Evolutionary conservation across 2,329 filamentous ascomycete genomes (phyloP), one percentile per base, ranked within the genome.

Genomic region (Shiraia sp.): DNA sequence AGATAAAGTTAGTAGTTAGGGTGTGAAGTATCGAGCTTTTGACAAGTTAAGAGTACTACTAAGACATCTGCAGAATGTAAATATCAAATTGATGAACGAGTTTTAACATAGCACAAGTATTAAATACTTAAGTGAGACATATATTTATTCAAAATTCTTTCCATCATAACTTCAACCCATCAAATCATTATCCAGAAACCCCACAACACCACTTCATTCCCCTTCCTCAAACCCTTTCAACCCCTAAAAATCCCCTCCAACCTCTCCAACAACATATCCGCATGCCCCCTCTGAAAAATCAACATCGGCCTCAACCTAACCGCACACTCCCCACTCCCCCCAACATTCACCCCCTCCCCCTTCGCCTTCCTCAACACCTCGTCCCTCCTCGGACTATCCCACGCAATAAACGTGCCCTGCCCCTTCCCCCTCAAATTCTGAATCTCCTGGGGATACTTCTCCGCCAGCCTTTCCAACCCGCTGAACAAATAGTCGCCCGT

Each of bases 351-450:
- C 49, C 90, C 90, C 23, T 88, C 76, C 6, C 72, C 75, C 83
- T 95, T 96, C 50, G 87, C 88, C 74, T 81, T 85, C 69, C 74
- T 80, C 51, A 96, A 71, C 72, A 96, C 87, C 65, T 86, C 81
- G 65, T 96, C 90, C 45, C 90, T 79, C 59, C 82, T 77, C 40
- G 88, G 88, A 64, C 81, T 87, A 70, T 96, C 91, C 77, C 90
- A 96, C 36, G 91, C 90, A 65, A 96, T 89, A 70, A 95, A 96
- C 8, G 91, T 96, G 55, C 90, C 90, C 74, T 88, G 86, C 35
- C 86, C 87, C 76, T 95, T 88, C 39, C 90, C 91, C 60, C 90
- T 82, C 47, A 96, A 79, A 75, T 95, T 93, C 65, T 82, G 73
- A 70, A 96, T 86, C 69, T 92, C 80, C 25, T 78, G 78, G 1